Base-by-base conservation (phyloP, 169 alveolate genomes). In the Ophryocystis elektroscirrha region DNA sequence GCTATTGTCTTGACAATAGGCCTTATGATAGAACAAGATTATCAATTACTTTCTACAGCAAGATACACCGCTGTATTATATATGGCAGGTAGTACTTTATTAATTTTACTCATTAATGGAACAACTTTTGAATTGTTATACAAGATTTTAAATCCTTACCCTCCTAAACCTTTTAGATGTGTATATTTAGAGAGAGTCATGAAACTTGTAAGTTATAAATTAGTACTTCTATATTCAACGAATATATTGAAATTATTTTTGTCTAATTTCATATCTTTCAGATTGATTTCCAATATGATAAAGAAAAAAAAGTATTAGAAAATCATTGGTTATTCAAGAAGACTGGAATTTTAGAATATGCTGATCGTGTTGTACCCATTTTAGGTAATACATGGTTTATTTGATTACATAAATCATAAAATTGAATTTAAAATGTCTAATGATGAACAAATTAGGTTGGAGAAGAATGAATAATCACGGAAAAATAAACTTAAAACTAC, bases 1-100 rank as follows among this genome's bases (percentile, higher is more conserved):
- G 93, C 89, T 47, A 76, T 84, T 18, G 82, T 78, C 23, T 56
- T 84, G 67, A 87, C 81, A 19, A 54, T 84, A 19, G 91, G 89
- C 0, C 65, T 84, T 48, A 73, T 84, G 18, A 68, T 84, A 20
- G 89, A 76, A 50, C 78, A 78, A 18, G 93, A 78, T 42, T 49
- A 54, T 7, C 67, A 63, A 30, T 67, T 82, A 30, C 62, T 68
- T 20, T 61, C 58, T 20, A 61, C 61, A 30, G 32, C 71, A 7
- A 77, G 81, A 37, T 72, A 78, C 51, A 66, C 71, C 22, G 56
- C 79, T 29, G 79, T 87, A 9, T 83, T 83, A 65, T 84, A 79
- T 51, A 73, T 78, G 18, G 71, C 83, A 9, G 93, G 91, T 19
- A 73, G 79, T 52, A 87, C 76, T n/a, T 73, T 81, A 48, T 49